These are phyloP conservation scores for Pouteria campechiana DNA, from an alignment of 179 eudicot genomes.

Conservation along the genomic window DNA sequence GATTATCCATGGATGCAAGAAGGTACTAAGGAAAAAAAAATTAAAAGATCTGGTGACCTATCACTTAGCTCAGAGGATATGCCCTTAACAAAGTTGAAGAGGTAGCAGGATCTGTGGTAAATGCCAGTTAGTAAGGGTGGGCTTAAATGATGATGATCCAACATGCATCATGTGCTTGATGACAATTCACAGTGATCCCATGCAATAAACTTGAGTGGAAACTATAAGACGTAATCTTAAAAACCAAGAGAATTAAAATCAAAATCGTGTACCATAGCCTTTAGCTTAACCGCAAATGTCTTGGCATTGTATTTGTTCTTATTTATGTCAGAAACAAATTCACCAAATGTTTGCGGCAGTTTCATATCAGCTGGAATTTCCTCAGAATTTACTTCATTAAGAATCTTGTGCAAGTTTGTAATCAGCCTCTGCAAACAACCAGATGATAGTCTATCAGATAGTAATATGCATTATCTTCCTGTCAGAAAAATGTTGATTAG, in stretches of 20 bases:
- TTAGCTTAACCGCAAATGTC: constrained; percentile 73
- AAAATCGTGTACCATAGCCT: constrained; percentile 66
- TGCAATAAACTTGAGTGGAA: no score
- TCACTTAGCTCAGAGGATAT: no score
- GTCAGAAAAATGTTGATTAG: background rate
- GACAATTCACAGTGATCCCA: no score
- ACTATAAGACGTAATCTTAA: no score
- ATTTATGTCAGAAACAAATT: constrained; percentile 87
- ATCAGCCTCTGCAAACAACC: constrained; percentile 54
- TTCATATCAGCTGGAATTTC: constrained; percentile 57
- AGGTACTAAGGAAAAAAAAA: no score
- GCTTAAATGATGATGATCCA: no score
- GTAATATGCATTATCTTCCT: background rate
- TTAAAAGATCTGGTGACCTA: no score
- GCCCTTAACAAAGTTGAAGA: no score
- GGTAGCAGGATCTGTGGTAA: no score
- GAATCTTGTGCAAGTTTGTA: constrained; percentile 70
- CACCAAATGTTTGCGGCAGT: constrained; percentile 72
- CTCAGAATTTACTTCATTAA: constrained; percentile 71
- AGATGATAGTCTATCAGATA: background rate
- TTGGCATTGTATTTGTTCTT: constrained; percentile 58
- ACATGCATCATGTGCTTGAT: no score
- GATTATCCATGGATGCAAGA: no score
- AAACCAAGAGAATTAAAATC: background rate
- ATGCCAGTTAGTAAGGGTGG: no score